phyloP scores from a whole-genome alignment of 2,329 filamentous ascomycete genomes.

The Penicillium sclerotigenum region DNA sequence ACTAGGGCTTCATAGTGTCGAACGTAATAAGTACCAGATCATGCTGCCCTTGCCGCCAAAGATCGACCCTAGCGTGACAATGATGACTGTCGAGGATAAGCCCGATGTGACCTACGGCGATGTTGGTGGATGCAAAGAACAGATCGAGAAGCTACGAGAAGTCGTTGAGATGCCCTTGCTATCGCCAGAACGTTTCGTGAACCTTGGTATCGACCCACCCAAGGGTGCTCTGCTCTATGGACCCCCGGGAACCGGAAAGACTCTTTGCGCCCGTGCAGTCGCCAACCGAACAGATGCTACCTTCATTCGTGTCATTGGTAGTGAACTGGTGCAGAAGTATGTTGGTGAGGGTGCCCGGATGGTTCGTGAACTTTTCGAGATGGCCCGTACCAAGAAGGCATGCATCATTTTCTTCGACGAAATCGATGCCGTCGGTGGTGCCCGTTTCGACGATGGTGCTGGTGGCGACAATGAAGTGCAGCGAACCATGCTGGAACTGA shows the following conservation, averaged over 20 bases:
- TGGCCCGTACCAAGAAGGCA: slow-evolving; percentile 98
- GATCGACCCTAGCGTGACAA: slow-evolving; percentile 97
- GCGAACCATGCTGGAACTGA: slow-evolving; percentile 95
- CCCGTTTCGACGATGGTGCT: slow-evolving; percentile 93
- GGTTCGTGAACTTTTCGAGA: slow-evolving; percentile 98
- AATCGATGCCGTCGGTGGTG: slow-evolving; percentile 92
- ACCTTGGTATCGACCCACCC: slow-evolving; percentile 96
- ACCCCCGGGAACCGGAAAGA: slow-evolving; percentile 97
- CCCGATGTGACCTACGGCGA: slow-evolving; percentile 98
- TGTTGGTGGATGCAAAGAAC: slow-evolving; percentile 98
- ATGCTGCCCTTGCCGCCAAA: slow-evolving; percentile 93
- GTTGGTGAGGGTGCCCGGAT: slow-evolving; percentile 97
- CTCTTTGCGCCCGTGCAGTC: slow-evolving; percentile 92
- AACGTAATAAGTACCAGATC: slow-evolving; percentile 99
- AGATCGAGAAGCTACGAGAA: slow-evolving; percentile 97
- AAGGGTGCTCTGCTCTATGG: slow-evolving; percentile 97
- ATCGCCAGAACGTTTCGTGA: slow-evolving; percentile 95
- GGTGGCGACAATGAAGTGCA: slow-evolving; percentile 98
- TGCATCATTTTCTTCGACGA: slow-evolving; percentile 99
- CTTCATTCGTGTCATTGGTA: slow-evolving; percentile 97
- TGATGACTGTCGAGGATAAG: slow-evolving; percentile 99
- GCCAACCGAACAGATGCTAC: slow-evolving; percentile 98
- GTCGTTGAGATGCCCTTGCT: slow-evolving; percentile 98
- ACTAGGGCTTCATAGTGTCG: slow-evolving; percentile 58
- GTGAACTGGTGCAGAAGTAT: slow-evolving; percentile 97